Base-by-base conservation (phyloP, 106 monocot species). In the Allium cepa region DNA sequence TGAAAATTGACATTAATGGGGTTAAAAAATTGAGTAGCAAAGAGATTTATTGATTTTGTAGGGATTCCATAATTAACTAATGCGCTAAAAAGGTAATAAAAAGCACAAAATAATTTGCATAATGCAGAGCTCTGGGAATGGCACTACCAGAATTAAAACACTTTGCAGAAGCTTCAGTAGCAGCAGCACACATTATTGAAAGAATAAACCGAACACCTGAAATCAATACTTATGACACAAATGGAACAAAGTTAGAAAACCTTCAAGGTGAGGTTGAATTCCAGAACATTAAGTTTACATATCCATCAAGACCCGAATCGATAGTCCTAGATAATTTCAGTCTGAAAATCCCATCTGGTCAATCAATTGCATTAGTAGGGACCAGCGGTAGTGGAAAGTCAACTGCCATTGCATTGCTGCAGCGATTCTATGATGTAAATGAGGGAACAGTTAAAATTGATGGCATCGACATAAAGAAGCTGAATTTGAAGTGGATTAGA, bases 71-170 rank as follows among this genome's bases (percentile, higher is more conserved):
- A 5, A 36, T 36, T 36, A 36, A 36, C 36, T 36, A 36, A 36
- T 36, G 36, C 36, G 3, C 36, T 36, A 36, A 36, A 22, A 36
- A 36, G 36, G 3, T 36, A 36, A 36, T 36, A 36, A 36, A 36
- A 36, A 36, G 3, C 36, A 36, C 1, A 36, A 36, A 36, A 36
- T 36, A 36, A 14, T n/a, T n/a, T 11, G 2, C 7, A 5, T 76
- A 4, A 53, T 73, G 47, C 76, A 92, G 92, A 58, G 75, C 88
- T 7, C 80, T 92, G 15, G 92, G 92, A 53, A 75, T 76, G 82
- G 92, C 88, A n/a, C 51, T 92, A 11, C 88, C 92, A 60, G 92
- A 92, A 71, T 55, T 92, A 53, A 92, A 92, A 62, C 88, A 92
- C 78, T 88, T 92, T 68, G 63, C 82, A 0, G 92, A 92, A 17